Conservation (phyloP, 305 asterid genomes). For the Solanum hybrid region DNA sequence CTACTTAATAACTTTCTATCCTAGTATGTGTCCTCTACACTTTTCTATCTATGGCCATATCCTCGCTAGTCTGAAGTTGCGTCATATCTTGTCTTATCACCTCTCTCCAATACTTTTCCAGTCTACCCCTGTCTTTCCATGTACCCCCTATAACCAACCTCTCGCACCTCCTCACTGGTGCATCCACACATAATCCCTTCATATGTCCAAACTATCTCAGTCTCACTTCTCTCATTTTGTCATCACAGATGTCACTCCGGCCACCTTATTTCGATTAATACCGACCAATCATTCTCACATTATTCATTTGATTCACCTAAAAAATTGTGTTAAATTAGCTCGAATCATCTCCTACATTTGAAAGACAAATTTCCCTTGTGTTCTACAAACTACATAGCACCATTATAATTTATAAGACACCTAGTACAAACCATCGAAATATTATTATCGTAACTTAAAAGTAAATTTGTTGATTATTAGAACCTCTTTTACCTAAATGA, state of each 20-base stretch:
- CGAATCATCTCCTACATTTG: background rate
- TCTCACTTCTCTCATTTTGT: background rate
- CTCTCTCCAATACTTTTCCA: background rate
- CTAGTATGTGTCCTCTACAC: background rate
- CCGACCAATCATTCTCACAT: background rate
- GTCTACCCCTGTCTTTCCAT: background rate
- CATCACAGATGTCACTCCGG: background rate
- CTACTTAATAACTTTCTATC: too few relatives aligned
- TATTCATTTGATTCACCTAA: background rate
- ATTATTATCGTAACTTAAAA: too few relatives aligned
- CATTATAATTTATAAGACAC: background rate
- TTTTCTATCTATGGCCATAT: background rate
- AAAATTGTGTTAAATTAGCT: background rate
- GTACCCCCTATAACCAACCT: background rate
- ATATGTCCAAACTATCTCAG: background rate
- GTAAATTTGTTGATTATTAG: background rate
- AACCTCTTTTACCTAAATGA: background rate
- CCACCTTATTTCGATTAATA: background rate
- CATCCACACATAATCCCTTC: background rate
- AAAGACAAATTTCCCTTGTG: background rate
- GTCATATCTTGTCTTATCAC: background rate
- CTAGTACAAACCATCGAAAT: background rate
- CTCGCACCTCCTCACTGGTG: background rate
- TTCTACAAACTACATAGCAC: background rate
- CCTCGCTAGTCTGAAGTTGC: background rate